Percentiles rank a stretch among this genome's conserved stretches.
Conservation (phyloP, 305 asterid genomes). For the Fraxinus ornus region DNA sequence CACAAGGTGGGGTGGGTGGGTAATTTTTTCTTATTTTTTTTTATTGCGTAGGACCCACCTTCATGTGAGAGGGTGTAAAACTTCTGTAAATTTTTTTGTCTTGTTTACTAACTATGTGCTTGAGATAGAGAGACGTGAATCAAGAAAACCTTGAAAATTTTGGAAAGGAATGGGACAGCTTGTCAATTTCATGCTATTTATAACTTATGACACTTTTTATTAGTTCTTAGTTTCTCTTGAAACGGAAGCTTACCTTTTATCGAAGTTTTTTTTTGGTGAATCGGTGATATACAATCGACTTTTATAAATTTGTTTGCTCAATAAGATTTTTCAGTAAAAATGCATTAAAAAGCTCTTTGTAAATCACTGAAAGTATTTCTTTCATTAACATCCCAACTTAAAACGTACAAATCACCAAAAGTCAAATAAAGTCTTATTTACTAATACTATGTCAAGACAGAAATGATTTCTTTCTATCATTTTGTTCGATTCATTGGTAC, state of each 20-base stretch:
- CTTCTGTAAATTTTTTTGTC: background rate
- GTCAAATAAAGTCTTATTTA: no score
- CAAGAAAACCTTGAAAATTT: background rate
- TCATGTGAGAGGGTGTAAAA: no score
- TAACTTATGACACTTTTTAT: background rate
- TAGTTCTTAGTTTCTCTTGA: background rate
- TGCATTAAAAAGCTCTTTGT: background rate
- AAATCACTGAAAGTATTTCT: background rate
- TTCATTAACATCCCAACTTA: background rate
- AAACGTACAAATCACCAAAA: no score
- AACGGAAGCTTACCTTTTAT: background rate
- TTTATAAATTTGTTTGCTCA: background rate
- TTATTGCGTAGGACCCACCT: no score
- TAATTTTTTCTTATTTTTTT: no score
- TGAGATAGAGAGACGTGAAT: background rate
- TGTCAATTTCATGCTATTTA: slow-evolving; percentile 4
- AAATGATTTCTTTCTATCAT: background rate
- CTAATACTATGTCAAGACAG: no score
- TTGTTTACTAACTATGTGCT: background rate
- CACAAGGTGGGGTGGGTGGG: no score
- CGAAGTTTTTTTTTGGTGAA: background rate
- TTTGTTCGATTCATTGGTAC: background rate
- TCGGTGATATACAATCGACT: background rate
- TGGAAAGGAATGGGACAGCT: background rate
- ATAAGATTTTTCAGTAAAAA: background rate